Conservation (phyloP, 257 asterid genomes). For the Vinca minor region DNA sequence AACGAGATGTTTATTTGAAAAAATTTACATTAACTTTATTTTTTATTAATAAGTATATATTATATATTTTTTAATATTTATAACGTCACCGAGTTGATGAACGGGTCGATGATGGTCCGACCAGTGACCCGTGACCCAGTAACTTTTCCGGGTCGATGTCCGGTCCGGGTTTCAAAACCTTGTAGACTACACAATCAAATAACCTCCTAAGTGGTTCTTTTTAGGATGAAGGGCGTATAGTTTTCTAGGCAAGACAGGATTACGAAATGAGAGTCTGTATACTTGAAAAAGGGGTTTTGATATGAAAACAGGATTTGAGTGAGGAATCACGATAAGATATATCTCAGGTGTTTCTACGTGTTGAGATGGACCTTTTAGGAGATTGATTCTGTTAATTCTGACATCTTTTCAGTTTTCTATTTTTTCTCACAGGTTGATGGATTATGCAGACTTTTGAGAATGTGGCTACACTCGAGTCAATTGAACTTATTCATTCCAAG, state of each 20-base stretch:
- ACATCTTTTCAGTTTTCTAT: slow-evolving; percentile 20
- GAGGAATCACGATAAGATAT: neutral
- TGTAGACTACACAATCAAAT: neutral
- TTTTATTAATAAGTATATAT: no score
- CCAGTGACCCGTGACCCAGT: no score
- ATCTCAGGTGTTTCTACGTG: neutral
- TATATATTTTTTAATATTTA: no score
- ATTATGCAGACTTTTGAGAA: slow-evolving; percentile 67
- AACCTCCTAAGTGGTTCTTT: neutral
- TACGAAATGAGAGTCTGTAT: neutral
- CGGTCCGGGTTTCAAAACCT: no score
- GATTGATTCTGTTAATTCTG: slow-evolving; percentile 13
- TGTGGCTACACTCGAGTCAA: slow-evolving; percentile 49
- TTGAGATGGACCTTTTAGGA: neutral
- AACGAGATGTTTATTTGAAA: no score
- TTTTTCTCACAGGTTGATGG: slow-evolving; percentile 65
- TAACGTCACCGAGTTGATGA: no score
- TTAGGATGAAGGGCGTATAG: neutral
- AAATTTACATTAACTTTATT: no score
- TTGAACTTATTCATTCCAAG: slow-evolving; percentile 83
- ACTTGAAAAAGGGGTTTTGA: neutral
- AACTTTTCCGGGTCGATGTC: no score
- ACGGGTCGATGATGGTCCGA: no score
- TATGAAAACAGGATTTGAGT: neutral
- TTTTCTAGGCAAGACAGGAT: neutral